phyloP scores from a whole-genome alignment of 1,284 basidiomycete genomes.

The Butyriboletus appendiculatus region DNA sequence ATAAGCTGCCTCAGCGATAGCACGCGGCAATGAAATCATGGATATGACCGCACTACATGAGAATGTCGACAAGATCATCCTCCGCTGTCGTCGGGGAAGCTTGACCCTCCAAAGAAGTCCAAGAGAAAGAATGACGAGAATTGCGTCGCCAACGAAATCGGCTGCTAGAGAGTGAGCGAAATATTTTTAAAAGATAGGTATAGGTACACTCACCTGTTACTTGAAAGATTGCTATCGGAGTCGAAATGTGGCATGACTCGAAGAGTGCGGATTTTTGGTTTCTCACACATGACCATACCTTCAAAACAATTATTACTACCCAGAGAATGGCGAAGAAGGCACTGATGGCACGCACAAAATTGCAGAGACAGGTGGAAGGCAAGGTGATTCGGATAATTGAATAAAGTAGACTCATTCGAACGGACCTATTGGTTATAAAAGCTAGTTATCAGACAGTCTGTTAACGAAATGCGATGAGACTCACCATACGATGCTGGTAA shows the following conservation, averaged over 20 bases:
- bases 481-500: slow-evolving; percentile 10
- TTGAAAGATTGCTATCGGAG: slow-evolving; percentile 2
- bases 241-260: not conserved
- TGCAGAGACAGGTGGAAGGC: not conserved
- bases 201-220: not conserved
- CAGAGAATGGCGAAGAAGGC: slow-evolving; percentile 7
- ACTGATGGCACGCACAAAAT: not conserved
- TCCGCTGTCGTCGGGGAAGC: slow-evolving; percentile 14
- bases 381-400: slow-evolving; percentile 10
- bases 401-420: slow-evolving; percentile 18
- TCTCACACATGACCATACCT: not conserved
- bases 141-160: slow-evolving; percentile 5
- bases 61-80: slow-evolving; percentile 18
- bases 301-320: not conserved
- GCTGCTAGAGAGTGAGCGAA: not conserved
- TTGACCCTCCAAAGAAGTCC: slow-evolving; percentile 18
- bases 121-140: slow-evolving; percentile 14
- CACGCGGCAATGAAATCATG: slow-evolving; percentile 8
- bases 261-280: not conserved
- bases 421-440: slow-evolving; percentile 7
- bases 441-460: not conserved
- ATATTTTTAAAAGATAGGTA: too few species aligned
- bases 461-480: not conserved
- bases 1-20: not conserved
- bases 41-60: slow-evolving; percentile 11